Base-by-base conservation (phyloP, 2,329 filamentous ascomycete genomes). In the Cladobotryum protrusum region DNA sequence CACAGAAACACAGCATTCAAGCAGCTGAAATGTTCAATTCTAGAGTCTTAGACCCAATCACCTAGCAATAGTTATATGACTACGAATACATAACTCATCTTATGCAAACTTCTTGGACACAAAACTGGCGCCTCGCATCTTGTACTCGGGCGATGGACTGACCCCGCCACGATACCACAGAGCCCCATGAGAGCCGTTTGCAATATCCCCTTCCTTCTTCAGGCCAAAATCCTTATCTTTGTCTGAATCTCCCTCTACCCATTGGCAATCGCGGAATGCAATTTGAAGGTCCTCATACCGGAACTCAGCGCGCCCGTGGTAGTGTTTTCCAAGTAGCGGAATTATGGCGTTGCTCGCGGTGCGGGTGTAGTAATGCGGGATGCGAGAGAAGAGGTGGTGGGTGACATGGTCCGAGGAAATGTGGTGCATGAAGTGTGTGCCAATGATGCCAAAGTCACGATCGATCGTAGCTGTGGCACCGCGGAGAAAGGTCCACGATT, bases 401-500 rank as follows among this genome's bases (percentile, higher is more conserved):
- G 81, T 72, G 18, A 83, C 81, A 60, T 83, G 81, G 56, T 77
- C 77, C 59, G 80, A 78, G 33, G 67, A 67, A 54, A 84, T 84
- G 46, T 78, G 77, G 65, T 85, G 82, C 69, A 85, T 81, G 56
- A 83, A 68, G 64, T 83, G 76, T 44, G 74, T 75, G 47, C 81
- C 77, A 50, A 83, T 73, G 63, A 81, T 81, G 13, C 81, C 81
- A 45, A 83, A 78, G 40, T 81, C 76, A 44, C 82, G 77, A 64
- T 85, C 82, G 18, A 85, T 72, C 2, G 82, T 85, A 11, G 78
- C 74, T 15, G 78, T 68, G 9, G 81, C 81, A 19, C 82, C 82
- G 57, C 78, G 76, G 57, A 78, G 71, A 59, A 78, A 85, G 29
- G 76, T 82, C 81, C 81, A 85, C 45, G 72, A 71, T 39, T 75